These are phyloP conservation scores for Nectriaceae sp. DNA, from an alignment of 2,329 filamentous ascomycete species.

Conservation along the genomic window DNA sequence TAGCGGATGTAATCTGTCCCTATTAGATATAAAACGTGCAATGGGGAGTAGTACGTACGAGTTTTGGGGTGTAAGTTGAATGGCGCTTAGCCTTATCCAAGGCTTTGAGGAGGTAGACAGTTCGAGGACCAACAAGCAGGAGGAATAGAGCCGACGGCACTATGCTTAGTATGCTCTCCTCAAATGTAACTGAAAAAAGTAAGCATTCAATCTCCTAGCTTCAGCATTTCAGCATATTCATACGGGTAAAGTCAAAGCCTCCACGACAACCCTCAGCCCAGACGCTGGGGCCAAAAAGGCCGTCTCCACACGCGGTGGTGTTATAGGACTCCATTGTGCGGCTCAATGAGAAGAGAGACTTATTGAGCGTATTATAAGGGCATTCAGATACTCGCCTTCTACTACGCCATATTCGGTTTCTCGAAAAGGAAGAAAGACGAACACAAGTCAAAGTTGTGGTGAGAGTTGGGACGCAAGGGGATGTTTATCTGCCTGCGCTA, in stretches of 20 bases:
- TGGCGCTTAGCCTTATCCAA: slow-evolving; percentile 26
- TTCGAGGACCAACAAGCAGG: slow-evolving; percentile 21
- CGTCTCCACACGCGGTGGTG: slow-evolving; percentile 29
- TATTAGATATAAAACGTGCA: background rate
- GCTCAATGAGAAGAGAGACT: background rate
- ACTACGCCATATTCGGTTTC: too few species aligned
- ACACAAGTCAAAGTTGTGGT: too few species aligned
- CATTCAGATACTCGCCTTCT: too few species aligned
- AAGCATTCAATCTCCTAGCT: slow-evolving; percentile 2
- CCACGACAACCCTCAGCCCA: slow-evolving; percentile 31
- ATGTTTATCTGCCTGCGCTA: too few species aligned
- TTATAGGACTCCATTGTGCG: slow-evolving; percentile 27
- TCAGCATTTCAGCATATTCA: background rate
- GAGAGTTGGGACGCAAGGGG: too few species aligned
- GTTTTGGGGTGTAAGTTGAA: slow-evolving; percentile 29
- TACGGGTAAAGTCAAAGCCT: slow-evolving; percentile 35
- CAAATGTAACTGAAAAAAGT: slow-evolving; percentile 28
- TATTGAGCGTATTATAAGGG: too few species aligned
- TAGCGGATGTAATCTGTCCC: slow-evolving; percentile 21
- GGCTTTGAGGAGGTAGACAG: slow-evolving; percentile 23
- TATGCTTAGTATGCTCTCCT: slow-evolving; percentile 31
- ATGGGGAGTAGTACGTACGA: slow-evolving; percentile 14
- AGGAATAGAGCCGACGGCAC: slow-evolving; percentile 29
- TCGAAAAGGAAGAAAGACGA: too few species aligned
- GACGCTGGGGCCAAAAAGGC: slow-evolving; percentile 31